Evolutionary conservation across 1,284 basidiomycete genomes (phyloP).

Genomic region (Meira miltonrushii): DNA sequence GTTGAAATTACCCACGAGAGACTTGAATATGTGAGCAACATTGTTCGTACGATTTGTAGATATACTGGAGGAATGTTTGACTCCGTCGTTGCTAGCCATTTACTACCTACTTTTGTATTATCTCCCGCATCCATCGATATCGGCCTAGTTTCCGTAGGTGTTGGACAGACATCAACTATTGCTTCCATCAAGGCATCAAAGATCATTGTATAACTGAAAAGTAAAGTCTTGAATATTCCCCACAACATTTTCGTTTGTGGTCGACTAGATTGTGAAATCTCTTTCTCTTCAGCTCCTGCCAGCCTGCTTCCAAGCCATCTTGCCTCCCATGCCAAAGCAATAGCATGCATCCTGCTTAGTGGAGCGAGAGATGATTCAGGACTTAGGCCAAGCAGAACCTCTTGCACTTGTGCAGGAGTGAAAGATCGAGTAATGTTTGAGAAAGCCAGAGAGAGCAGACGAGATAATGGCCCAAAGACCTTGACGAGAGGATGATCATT

Average conservation of each 20-base stretch:
- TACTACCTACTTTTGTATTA: conserved; percentile 8
- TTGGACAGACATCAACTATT: conserved; percentile 46
- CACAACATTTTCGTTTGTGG: conserved; percentile 26
- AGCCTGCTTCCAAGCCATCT: conserved; percentile 24
- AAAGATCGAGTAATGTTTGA: conserved; percentile 22
- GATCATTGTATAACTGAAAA: conserved; percentile 48
- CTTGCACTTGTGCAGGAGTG: conserved; percentile 21
- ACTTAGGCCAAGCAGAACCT: conserved; percentile 17
- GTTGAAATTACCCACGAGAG: conserved; percentile 46
- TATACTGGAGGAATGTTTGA: conserved; percentile 38
- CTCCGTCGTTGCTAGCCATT: conserved; percentile 28
- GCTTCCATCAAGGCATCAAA: conserved; percentile 46
- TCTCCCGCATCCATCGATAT: background rate
- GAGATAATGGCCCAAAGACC: conserved; percentile 40
- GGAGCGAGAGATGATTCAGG: conserved; percentile 1
- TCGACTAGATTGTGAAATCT: conserved; percentile 13
- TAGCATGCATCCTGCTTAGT: conserved; percentile 24
- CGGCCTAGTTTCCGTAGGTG: conserved; percentile 31
- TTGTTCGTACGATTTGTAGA: conserved; percentile 26
- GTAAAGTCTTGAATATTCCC: conserved; percentile 41
- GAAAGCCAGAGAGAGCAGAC: conserved; percentile 33
- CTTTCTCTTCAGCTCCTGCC: conserved; percentile 20
- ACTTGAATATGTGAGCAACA: conserved; percentile 32
- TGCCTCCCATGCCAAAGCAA: conserved; percentile 21
- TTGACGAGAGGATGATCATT: conserved; percentile 25